Conservation (phyloP, 768 basidiomycete species). For the Myochromella boudieri region DNA sequence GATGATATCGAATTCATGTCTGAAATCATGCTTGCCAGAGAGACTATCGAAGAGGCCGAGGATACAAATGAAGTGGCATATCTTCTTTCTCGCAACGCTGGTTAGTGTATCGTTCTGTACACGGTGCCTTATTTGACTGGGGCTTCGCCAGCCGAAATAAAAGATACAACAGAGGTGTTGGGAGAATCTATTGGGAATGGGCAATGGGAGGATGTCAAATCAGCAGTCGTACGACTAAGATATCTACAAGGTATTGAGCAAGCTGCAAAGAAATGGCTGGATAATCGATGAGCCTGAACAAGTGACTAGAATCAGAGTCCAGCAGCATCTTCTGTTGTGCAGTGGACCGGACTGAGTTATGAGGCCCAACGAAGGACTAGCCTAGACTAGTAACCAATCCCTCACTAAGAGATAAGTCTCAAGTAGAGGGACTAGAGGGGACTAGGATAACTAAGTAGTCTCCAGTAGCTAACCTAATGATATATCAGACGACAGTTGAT, state of each 20-base stretch:
- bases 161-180: conserved; percentile 43
- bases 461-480: no score
- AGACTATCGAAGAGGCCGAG: conserved; percentile 68
- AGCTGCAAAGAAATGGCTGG: conserved; percentile 44
- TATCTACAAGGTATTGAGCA: conserved; percentile 69
- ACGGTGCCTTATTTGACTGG: conserved; percentile 3
- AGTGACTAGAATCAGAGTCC: no score
- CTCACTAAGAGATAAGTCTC: no score
- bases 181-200: conserved; percentile 45
- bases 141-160: conserved; percentile 63
- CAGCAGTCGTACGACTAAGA: conserved; percentile 63
- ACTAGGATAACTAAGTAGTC: no score
- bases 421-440: no score
- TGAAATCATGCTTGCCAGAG: conserved; percentile 78
- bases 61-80: conserved; percentile 46
- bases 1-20: conserved; percentile 71
- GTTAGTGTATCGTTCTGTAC: conserved; percentile 14
- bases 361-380: no score
- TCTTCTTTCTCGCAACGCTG: conserved; percentile 55
- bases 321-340: no score
- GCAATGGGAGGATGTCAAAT: conserved; percentile 59
- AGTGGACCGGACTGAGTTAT: no score
- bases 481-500: no score
- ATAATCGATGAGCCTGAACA: conserved; percentile 20
- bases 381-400: no score